Base-by-base conservation (phyloP, 2,329 filamentous ascomycete species). In the Huntiella savannae region DNA sequence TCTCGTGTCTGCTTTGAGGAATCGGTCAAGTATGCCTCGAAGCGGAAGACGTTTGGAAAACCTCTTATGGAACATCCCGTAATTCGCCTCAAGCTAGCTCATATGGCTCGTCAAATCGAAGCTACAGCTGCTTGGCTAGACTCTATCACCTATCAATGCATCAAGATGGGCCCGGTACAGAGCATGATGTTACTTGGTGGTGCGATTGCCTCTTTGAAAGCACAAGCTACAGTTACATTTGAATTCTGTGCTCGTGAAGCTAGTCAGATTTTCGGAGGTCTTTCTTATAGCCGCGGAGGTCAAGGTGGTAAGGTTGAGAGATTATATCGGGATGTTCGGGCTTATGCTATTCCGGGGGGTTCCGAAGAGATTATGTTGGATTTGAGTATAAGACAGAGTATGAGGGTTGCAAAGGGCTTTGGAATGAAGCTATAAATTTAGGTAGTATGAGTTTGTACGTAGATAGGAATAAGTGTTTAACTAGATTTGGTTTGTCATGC, bases 331-430 rank as follows among this genome's bases (percentile, higher is more conserved):
- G 91, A 98, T 61, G 91, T 96, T 12, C 74, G 91, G 55, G 91
- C 91, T 1, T 96, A 98, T 62, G 88, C 91, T 52, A 88, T 98
- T 55, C 91, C 91, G 3, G 91, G 91, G 57, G 91, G 91, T 17
- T 85, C 78, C 54, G 88, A 98, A 67, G 91, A 98, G 72, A 98
- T 98, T 54, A 98, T 98, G 91, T 68, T 96, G 54, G 91, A 98
- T 62, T 63, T 98, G 58, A 93, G 84, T 64, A 93, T 98, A 62
- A 73, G 88, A 55, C 87, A 95, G 70, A 82, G 79, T 52, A 61
- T 94, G 68, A 78, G 76, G 61, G 91, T 98, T 47, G 83, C 86
- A 55, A 79, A 95, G 71, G 78, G 79, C 52, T 68, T 94, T 61
- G 91, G 91, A 7, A 95, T 96, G 88, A 98, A 95, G 73, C 60